Evolutionary conservation across 208 protist species (phyloP), one percentile per base, ranked within the genome.

Genomic region (Leishmania tropica): DNA sequence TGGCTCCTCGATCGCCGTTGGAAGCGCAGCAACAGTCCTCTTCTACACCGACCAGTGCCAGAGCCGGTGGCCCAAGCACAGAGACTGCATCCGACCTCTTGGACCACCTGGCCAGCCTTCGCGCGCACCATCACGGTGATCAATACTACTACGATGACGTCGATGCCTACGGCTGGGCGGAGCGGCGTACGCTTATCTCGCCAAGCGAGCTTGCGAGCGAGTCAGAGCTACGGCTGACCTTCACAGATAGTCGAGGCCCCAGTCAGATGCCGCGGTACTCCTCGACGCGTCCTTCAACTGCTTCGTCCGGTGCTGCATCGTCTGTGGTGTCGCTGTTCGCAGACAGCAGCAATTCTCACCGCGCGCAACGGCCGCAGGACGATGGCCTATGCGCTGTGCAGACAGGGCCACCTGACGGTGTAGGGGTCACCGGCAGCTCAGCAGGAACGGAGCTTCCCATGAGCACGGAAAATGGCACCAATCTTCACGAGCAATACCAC

Each of bases 171-270:
- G 65, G 37, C 60, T 86, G 83, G 83, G 75, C 78, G 15, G 83
- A 83, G 15, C 37, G 78, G 78, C 72, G 64, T 28, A 86, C 83
- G 11, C 60, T 80, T 40, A 86, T 86, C 75, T 86, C 83, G 1
- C 19, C 80, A 2, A 86, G 83, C 48, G 83, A 86, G 35, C 31
- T 86, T 17, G 74, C 83, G 15, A 80, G 71, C 17, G 83, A 86
- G 48, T 70, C 83, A 58, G 83, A 79, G 31, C 51, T 80, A 65
- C 83, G n/a, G 7, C 4, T 83, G 54, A 77, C 54, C 35, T 86
- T 73, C 24, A 60, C 76, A 45, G 67, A 31, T n/a, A 79, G 78
- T 47, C 45, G 45, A 42, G 56, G 35, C 35, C 80, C 78, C 21
- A 78, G 37, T 47, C 40, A 35, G n/a, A 24, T 37, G 53, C n/a